A percentile compares a stretch with the other conserved stretches of the same genome.
These are phyloP conservation scores for Tilletia horrida DNA, from an alignment of 1,284 basidiomycete genomes.

Conservation along the genomic window DNA sequence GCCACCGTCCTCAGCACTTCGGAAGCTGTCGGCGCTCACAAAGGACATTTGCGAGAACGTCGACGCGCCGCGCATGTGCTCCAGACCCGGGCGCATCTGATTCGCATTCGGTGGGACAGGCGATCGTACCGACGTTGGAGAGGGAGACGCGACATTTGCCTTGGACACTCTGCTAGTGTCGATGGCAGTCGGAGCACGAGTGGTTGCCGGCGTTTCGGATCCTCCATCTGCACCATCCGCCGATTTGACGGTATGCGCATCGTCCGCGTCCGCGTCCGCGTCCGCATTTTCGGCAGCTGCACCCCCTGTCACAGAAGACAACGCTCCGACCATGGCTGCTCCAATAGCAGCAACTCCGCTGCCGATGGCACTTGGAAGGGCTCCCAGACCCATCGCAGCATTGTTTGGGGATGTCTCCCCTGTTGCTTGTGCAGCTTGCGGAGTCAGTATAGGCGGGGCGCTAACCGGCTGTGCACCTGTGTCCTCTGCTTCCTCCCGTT, in stretches of 20 bases:
- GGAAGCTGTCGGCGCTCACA: conserved; percentile 7
- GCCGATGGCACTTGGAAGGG: background rate
- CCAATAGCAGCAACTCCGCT: background rate
- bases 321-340: background rate
- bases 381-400: background rate
- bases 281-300: background rate
- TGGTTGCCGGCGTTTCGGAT: no score
- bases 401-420: background rate
- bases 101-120: no score
- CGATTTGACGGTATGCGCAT: no score
- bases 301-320: background rate
- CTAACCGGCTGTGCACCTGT: no score
- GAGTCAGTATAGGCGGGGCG: no score
- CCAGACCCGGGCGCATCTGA: background rate
- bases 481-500: background rate
- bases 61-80: conserved; percentile 12
- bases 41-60: conserved; percentile 15
- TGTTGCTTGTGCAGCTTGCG: background rate
- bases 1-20: conserved; percentile 8
- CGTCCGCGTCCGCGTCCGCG: no score
- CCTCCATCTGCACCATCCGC: no score
- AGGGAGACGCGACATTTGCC: no score
- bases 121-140: no score
- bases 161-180: no score
- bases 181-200: no score